phyloP scores from a whole-genome alignment of 2,329 filamentous ascomycete species.

The Cladosporium sp. region DNA sequence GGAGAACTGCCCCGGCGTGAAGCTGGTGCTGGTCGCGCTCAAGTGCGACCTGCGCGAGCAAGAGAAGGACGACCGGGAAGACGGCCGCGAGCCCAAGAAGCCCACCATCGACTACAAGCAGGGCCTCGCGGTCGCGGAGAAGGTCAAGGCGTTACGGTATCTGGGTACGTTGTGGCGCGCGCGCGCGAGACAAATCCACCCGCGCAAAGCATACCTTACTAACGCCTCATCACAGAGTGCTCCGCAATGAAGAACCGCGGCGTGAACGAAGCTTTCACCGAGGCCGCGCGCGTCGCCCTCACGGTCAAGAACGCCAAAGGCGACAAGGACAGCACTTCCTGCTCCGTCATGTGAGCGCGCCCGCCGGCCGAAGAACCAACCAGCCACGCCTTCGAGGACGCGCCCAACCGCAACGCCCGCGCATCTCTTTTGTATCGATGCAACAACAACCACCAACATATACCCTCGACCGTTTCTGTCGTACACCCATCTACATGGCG shows the following conservation, averaged over 20 bases:
- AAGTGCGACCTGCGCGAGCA: conserved; percentile 93
- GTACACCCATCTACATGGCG: background rate
- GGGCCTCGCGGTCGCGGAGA: conserved; percentile 81
- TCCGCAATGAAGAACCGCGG: conserved; percentile 97
- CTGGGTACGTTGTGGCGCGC: conserved; percentile 50
- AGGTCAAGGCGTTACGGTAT: conserved; percentile 88
- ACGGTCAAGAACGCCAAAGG: conserved; percentile 45
- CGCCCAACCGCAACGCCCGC: background rate
- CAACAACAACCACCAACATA: background rate
- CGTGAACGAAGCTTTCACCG: conserved; percentile 97
- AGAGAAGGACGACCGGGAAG: conserved; percentile 60
- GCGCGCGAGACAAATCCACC: too few species aligned
- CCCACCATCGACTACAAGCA: conserved; percentile 84
- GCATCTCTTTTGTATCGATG: background rate
- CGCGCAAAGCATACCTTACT: background rate
- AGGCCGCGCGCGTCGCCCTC: conserved; percentile 89
- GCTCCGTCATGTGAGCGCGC: conserved; percentile 35
- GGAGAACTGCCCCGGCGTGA: conserved; percentile 93
- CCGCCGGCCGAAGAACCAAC: too few species aligned
- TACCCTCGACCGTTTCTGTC: background rate
- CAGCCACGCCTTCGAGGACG: background rate
- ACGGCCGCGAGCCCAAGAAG: conserved; percentile 45
- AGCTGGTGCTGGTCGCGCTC: conserved; percentile 87
- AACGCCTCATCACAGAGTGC: conserved; percentile 59
- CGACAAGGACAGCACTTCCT: conserved; percentile 40